Conservation (phyloP, 2,329 filamentous ascomycete genomes). For the Phaeoacremonium minimum region DNA sequence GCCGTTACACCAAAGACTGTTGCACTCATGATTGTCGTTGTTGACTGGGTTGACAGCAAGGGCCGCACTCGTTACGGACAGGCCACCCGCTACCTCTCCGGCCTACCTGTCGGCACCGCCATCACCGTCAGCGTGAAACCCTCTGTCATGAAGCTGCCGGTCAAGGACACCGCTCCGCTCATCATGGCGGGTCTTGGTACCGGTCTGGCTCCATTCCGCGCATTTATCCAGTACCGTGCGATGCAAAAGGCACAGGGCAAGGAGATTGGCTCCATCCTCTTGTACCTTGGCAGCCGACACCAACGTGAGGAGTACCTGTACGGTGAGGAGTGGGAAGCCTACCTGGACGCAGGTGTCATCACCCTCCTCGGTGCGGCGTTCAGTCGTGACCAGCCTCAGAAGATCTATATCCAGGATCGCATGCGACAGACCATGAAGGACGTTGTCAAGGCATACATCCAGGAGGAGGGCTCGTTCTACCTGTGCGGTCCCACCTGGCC, state of each 20-base stretch:
- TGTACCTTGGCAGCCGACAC: conserved; percentile 96
- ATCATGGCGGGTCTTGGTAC: conserved; percentile 99
- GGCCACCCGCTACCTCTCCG: conserved; percentile 83
- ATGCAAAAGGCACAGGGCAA: conserved; percentile 98
- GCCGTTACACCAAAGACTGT: conserved; percentile 89
- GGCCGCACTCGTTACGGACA: conserved; percentile 90
- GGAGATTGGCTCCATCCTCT: conserved; percentile 84
- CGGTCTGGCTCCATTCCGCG: conserved; percentile 96
- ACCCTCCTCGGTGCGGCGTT: conserved; percentile 92
- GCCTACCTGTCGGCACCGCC: conserved; percentile 67
- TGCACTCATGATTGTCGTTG: conserved; percentile 92
- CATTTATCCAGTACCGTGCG: conserved; percentile 95
- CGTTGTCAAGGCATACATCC: conserved; percentile 81
- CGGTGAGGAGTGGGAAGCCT: conserved; percentile 98
- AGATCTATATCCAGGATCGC: conserved; percentile 98
- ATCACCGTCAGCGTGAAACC: conserved; percentile 95
- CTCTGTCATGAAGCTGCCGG: conserved; percentile 97
- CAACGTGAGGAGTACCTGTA: conserved; percentile 98
- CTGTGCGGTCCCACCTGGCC: conserved; percentile 98
- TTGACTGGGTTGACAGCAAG: conserved; percentile 86
- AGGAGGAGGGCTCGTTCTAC: conserved; percentile 89
- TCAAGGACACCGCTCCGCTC: conserved; percentile 80
- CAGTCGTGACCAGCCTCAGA: conserved; percentile 92
- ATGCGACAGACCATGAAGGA: conserved; percentile 85
- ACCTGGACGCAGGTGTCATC: conserved; percentile 91